A percentile compares a stretch with the other conserved stretches of the same genome.
These are phyloP conservation scores for Ogataea ganodermae DNA, from an alignment of 805 yeast genomes.

Conservation along the genomic window DNA sequence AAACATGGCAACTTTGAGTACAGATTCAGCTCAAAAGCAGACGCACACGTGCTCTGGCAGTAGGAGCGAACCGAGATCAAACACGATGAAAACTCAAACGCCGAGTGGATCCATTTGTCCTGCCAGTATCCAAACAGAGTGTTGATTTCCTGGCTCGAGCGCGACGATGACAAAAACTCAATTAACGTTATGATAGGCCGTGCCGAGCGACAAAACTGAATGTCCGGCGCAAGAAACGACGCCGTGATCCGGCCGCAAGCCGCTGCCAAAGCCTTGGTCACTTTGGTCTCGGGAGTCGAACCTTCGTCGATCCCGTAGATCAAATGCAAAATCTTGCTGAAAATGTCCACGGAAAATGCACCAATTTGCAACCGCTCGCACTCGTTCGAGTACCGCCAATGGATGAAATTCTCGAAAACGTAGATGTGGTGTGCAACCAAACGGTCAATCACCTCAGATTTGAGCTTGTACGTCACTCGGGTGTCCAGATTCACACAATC, in stretches of 20 bases:
- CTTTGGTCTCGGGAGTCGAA: constrained; percentile 38
- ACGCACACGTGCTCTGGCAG: constrained; percentile 47
- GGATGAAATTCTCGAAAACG: constrained; percentile 70
- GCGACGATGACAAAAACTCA: constrained; percentile 42
- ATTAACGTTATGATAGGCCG: constrained; percentile 55
- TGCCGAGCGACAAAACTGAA: constrained; percentile 54
- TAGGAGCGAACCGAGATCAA: constrained; percentile 59
- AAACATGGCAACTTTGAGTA: constrained; percentile 58
- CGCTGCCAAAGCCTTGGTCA: constrained; percentile 51
- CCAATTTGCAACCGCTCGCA: constrained; percentile 66
- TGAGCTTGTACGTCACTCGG: constrained; percentile 41
- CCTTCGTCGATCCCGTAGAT: constrained; percentile 55
- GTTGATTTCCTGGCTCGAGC: constrained; percentile 10
- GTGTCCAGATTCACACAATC: constrained; percentile 47
- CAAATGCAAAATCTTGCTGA: constrained; percentile 53
- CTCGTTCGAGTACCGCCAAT: constrained; percentile 63
- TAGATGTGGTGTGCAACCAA: constrained; percentile 59
- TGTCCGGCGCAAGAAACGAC: constrained; percentile 55
- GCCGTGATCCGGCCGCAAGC: constrained; percentile 54
- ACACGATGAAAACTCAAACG: constrained; percentile 57
- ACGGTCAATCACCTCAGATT: constrained; percentile 55
- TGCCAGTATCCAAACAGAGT: constrained; percentile 51
- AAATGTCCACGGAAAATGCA: constrained; percentile 50
- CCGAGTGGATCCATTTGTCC: constrained; percentile 48
- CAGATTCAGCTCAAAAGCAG: constrained; percentile 63